Percentiles rank a stretch among this genome's conserved stretches.
Conservation (phyloP, 208 protist species). For the Wallacemonas collosoma region DNA sequence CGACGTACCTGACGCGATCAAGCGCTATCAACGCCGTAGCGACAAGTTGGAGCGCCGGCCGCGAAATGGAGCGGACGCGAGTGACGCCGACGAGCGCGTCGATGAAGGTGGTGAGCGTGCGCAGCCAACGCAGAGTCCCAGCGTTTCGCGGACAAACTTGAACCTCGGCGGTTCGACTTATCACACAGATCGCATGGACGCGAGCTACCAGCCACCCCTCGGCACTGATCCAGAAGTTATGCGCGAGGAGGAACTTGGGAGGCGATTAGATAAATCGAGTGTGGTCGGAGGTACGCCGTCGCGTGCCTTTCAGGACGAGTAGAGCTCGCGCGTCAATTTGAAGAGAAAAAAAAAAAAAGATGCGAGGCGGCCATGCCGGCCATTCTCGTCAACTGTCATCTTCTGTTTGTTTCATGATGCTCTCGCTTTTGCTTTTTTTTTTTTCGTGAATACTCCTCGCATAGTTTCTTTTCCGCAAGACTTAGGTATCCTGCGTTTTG, state of each 20-base stretch:
- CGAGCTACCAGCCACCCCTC: conserved; percentile 77
- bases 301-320: conserved; percentile 6
- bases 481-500: background rate
- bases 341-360: conserved; percentile 11
- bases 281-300: conserved; percentile 14
- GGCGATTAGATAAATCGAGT: conserved; percentile 25
- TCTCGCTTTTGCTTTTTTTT: conserved; percentile 18
- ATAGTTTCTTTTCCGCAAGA: conserved; percentile 20
- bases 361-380: background rate
- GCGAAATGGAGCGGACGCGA: conserved; percentile 35
- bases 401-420: conserved; percentile 7
- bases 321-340: background rate
- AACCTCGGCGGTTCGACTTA: conserved; percentile 14
- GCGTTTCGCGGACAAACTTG: background rate
- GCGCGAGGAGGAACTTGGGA: conserved; percentile 42
- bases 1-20: conserved; percentile 72
- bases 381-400: background rate
- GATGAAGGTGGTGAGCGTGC: background rate
- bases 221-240: conserved; percentile 73
- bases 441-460: background rate
- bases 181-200: conserved; percentile 39
- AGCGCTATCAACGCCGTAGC: conserved; percentile 73
- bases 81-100: background rate
- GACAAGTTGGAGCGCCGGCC: conserved; percentile 74
- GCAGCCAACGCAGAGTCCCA: background rate